Base-by-base conservation (phyloP, 106 monocot genomes). In the Apostasia shenzhenica region DNA sequence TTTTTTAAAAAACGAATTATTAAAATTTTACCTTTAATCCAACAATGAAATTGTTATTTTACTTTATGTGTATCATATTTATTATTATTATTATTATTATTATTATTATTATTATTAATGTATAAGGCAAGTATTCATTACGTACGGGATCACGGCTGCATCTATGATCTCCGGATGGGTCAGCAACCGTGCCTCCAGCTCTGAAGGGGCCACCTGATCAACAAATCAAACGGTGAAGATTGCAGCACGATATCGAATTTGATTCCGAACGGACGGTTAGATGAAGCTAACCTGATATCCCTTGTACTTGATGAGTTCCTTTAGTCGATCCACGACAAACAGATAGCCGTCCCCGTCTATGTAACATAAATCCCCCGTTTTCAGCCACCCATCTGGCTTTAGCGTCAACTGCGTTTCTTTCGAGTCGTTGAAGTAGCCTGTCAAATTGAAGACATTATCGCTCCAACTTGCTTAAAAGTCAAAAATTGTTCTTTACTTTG, bases 111-210 rank as follows among this genome's bases (percentile, higher is more conserved):
- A 26, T 26, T 26, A 26, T 26, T 26, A 26, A n/a, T n/a, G n/a
- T n/a, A n/a, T 26, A 26, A 26, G 26, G 26, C 26, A 26, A 26
- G 26, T 26, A 26, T 26, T 26, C 26, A 52, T 78, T 77, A 94
- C 94, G 90, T 77, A 94, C 94, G 90, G 90, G 37, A 94, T 87
- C 13, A 94, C 90, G 1, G 90, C 94, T 6, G 76, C 87, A 64
- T 94, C 94, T 1, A 76, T 47, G 41, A 94, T 79, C 13, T 76
- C 75, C 1, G 86, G 80, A 41, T 94, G 89, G 7, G 78, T 84
- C 8, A 86, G 67, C 58, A 94, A 48, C 80, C 90, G 43, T 1
- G 89, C 86, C 60, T 94, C 93, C 64, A 94, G 40, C 71, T 94
- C 93, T 5, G 93, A 89, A 0, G 93, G 93, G 6, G 93, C 79